Evolutionary conservation across 768 basidiomycete species (phyloP).

Genomic region (Phlebiopsis gigantea): DNA sequence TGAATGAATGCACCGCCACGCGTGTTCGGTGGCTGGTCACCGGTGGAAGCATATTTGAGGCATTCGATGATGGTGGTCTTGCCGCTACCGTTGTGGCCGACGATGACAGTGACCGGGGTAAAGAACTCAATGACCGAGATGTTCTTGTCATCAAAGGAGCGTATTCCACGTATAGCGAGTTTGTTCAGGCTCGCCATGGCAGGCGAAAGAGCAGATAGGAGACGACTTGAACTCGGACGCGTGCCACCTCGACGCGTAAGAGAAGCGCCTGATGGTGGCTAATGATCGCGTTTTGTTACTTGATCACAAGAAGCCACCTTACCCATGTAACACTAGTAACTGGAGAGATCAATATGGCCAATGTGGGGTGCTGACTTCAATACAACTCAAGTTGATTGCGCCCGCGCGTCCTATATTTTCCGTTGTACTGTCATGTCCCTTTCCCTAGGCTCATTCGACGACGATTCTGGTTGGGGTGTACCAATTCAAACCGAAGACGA

Average conservation of each 20-base stretch:
- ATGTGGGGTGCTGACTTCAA: no score
- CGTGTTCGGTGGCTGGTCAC: slow-evolving; percentile 95
- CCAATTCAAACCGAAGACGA: slow-evolving; percentile 37
- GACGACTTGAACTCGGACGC: not conserved
- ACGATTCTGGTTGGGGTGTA: slow-evolving; percentile 19
- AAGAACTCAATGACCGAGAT: slow-evolving; percentile 95
- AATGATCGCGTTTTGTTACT: not conserved
- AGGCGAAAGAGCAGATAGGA: not conserved
- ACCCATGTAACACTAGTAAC: not conserved
- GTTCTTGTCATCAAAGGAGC: slow-evolving; percentile 94
- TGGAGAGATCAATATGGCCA: not conserved
- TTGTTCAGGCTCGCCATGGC: slow-evolving; percentile 83
- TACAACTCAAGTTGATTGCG: no score
- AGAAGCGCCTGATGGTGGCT: not conserved
- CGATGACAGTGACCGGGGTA: slow-evolving; percentile 95
- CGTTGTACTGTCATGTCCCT: slow-evolving; percentile 13
- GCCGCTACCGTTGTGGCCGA: slow-evolving; percentile 96
- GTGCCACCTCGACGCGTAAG: not conserved
- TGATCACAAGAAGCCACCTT: not conserved
- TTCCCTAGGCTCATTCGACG: slow-evolving; percentile 18
- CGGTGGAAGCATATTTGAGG: slow-evolving; percentile 97
- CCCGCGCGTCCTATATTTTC: no score
- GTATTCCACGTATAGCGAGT: slow-evolving; percentile 89
- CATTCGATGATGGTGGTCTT: slow-evolving; percentile 99
- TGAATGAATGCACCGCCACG: slow-evolving; percentile 98